These are phyloP conservation scores for Kentomonas sorsogonicus DNA, from an alignment of 208 protist species.

Conservation along the genomic window DNA sequence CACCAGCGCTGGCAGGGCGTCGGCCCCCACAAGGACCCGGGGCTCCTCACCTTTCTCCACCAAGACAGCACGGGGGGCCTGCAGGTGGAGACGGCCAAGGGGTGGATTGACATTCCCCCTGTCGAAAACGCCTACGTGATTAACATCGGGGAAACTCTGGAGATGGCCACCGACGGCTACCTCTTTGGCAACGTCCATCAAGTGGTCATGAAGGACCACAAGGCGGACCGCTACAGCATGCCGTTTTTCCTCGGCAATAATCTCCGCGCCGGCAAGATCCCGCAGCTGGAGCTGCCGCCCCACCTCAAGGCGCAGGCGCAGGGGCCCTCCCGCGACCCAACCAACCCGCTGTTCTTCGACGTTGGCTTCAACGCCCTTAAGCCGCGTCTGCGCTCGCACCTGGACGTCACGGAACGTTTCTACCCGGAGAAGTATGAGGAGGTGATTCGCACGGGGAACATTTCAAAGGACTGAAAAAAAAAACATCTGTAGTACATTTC, in stretches of 20 bases:
- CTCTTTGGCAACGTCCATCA: slow-evolving; percentile 12
- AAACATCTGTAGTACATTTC: too few relatives aligned
- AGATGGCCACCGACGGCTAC: slow-evolving; percentile 13
- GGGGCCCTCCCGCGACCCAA: slow-evolving; percentile 6
- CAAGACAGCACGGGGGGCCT: slow-evolving; percentile 12
- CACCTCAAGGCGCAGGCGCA: slow-evolving; percentile 9
- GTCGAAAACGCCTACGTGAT: slow-evolving; percentile 10
- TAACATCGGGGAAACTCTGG: slow-evolving; percentile 14
- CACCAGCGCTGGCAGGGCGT: slow-evolving; percentile 2
- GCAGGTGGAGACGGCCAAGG: slow-evolving; percentile 13
- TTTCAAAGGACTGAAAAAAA: too few relatives aligned
- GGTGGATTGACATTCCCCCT: slow-evolving; percentile 12
- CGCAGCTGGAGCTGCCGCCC: slow-evolving; percentile 5
- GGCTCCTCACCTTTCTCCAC: slow-evolving; percentile 11
- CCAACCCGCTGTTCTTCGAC: slow-evolving; percentile 12
- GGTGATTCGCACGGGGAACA: neutral
- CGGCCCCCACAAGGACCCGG: slow-evolving; percentile 10
- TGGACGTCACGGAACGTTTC: slow-evolving; percentile 11
- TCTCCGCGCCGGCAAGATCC: slow-evolving; percentile 9
- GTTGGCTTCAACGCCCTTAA: slow-evolving; percentile 13
- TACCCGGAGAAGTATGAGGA: slow-evolving; percentile 13
- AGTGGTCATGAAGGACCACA: slow-evolving; percentile 3
- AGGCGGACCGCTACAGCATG: slow-evolving; percentile 10
- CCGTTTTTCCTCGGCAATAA: slow-evolving; percentile 14
- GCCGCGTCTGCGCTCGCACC: slow-evolving; percentile 9